These are phyloP conservation scores for Rhynchosporium graminicola DNA, from an alignment of 2,329 filamentous ascomycete genomes.

Conservation along the genomic window DNA sequence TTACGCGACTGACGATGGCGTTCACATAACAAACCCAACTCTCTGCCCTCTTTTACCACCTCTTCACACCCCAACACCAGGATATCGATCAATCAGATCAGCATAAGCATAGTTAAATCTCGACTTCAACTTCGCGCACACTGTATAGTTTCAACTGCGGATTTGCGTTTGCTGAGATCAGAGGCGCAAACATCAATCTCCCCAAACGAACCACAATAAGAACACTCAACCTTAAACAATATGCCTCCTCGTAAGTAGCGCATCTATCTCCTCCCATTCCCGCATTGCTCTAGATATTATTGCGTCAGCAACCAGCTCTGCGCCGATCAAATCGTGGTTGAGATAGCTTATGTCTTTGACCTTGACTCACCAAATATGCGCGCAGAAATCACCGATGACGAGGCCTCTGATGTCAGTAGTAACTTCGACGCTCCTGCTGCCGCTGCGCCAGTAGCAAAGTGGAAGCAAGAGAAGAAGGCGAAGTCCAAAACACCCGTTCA, in stretches of 20 bases:
- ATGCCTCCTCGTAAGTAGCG: constrained; percentile 40
- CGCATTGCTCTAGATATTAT: neutral
- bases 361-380: constrained; percentile 27
- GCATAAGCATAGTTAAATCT: neutral
- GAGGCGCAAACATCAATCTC: constrained; percentile 18
- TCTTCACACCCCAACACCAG: neutral
- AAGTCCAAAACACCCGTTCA: constrained; percentile 36
- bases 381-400: constrained; percentile 38
- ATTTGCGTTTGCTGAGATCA: neutral
- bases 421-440: constrained; percentile 26
- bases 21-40: neutral
- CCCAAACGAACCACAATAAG: neutral
- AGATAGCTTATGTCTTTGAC: constrained; percentile 19
- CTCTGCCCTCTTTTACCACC: neutral
- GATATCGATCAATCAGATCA: neutral
- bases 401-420: constrained; percentile 42
- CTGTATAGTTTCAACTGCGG: neutral
- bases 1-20: constrained; percentile 2
- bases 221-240: constrained; percentile 14
- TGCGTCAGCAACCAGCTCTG: constrained; percentile 17
- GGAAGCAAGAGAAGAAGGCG: constrained; percentile 33
- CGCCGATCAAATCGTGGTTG: constrained; percentile 13
- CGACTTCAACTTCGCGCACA: neutral
- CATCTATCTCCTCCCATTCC: neutral
- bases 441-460: neutral